Evolutionary conservation across 495 filamentous ascomycete species (phyloP).

Genomic region (Tuber indicum): DNA sequence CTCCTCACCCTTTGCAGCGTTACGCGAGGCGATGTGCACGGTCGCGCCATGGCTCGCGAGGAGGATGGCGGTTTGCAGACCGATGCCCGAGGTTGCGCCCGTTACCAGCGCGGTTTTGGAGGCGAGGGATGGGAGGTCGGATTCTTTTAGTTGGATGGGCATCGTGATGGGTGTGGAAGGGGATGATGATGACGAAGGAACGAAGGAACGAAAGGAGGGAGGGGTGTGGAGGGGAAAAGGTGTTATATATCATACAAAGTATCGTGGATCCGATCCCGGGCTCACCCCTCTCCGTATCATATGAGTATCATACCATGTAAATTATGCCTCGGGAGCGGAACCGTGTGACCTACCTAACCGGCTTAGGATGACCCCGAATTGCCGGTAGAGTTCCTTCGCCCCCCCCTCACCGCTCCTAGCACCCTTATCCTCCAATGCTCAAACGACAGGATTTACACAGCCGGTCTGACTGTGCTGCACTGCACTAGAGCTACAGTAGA

Average conservation of each 20-base stretch:
- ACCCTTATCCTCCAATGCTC: neutral
- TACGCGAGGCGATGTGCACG: conserved; percentile 34
- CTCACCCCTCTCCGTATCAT: neutral
- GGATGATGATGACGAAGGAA: neutral
- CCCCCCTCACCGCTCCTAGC: too few species aligned
- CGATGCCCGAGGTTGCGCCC: conserved; percentile 33
- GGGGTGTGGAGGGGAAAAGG: neutral
- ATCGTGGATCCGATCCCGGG: neutral
- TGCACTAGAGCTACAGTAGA: neutral
- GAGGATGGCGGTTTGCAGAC: conserved; percentile 32
- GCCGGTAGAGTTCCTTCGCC: neutral
- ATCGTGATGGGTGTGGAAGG: neutral
- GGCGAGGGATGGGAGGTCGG: conserved; percentile 29
- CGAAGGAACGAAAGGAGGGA: neutral
- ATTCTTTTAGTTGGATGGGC: neutral
- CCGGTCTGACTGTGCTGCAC: too few species aligned
- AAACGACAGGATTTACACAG: neutral
- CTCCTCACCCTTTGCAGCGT: conserved; percentile 10
- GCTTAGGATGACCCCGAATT: too few species aligned
- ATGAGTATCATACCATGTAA: neutral
- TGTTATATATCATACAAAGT: neutral
- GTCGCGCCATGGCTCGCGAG: conserved; percentile 35
- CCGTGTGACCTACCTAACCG: too few species aligned
- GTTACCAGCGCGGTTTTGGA: conserved; percentile 37
- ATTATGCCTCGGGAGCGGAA: neutral